phyloP scores from a whole-genome alignment of 495 filamentous ascomycete genomes.

The Hypomontagnella monticulosa region DNA sequence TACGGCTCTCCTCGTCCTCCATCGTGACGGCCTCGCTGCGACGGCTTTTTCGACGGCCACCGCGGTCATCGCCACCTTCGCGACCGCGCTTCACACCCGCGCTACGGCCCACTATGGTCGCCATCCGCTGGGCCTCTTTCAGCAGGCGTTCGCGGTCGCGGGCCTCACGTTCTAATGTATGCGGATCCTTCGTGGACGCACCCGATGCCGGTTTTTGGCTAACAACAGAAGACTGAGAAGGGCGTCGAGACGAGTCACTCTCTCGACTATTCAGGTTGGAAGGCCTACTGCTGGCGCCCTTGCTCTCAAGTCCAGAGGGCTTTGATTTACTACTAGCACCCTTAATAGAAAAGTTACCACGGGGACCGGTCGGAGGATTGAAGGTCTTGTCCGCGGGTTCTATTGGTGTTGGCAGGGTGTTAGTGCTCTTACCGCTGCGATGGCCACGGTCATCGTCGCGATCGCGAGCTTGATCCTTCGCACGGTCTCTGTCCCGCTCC shows the following conservation, averaged over 20 bases:
- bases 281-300: constrained; percentile 45
- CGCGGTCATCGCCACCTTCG: constrained; percentile 53
- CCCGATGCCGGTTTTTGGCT: constrained; percentile 45
- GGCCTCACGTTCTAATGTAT: constrained; percentile 79
- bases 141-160: constrained; percentile 78
- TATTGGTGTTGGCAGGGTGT: constrained; percentile 52
- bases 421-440: constrained; percentile 62
- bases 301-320: constrained; percentile 47
- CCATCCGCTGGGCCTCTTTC: constrained; percentile 80
- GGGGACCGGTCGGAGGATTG: constrained; percentile 54
- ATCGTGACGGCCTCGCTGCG: constrained; percentile 54
- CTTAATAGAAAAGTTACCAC: constrained; percentile 50
- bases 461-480: constrained; percentile 51
- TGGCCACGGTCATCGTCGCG: constrained; percentile 57
- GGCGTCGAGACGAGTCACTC: constrained; percentile 45
- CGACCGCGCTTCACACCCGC: constrained; percentile 53
- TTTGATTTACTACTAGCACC: constrained; percentile 44
- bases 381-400: constrained; percentile 50
- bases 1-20: constrained; percentile 58
- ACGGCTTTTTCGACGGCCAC: constrained; percentile 54
- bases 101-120: constrained; percentile 52
- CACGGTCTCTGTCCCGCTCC: constrained; percentile 56
- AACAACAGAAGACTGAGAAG: constrained; percentile 54
- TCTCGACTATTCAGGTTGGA: constrained; percentile 40
- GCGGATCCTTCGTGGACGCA: constrained; percentile 62